Evolutionary conservation across 192 early-diverging fungal species (phyloP).

Genomic region (Podila horticola): DNA sequence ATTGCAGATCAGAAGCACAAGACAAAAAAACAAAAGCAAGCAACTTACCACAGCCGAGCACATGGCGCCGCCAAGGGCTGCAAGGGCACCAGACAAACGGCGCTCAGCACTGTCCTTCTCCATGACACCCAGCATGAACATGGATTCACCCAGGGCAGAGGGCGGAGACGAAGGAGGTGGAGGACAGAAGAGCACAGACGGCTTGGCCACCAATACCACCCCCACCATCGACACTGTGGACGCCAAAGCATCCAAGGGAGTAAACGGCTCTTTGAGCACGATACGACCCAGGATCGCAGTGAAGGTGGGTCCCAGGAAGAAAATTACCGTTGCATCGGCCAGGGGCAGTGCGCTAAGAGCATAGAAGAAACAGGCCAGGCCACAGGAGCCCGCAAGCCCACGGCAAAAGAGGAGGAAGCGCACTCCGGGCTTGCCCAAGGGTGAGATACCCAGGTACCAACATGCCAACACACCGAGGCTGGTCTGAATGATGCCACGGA

Average conservation of each 20-base stretch:
- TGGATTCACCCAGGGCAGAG: not conserved
- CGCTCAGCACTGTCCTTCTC: conserved; percentile 13
- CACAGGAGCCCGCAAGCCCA: conserved; percentile 71
- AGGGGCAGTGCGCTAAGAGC: conserved; percentile 73
- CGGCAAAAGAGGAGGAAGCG: conserved; percentile 70
- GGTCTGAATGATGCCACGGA: conserved; percentile 75
- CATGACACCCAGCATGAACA: not conserved
- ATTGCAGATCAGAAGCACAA: not conserved
- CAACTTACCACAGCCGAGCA: conserved; percentile 47
- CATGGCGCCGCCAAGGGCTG: conserved; percentile 46
- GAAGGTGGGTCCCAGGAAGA: conserved; percentile 82
- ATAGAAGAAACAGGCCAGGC: conserved; percentile 78
- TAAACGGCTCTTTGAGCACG: conserved; percentile 73
- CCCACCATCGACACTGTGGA: conserved; percentile 67
- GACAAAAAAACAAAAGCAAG: not conserved
- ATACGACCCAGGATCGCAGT: conserved; percentile 73
- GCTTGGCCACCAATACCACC: conserved; percentile 71
- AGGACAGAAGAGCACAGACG: conserved; percentile 54
- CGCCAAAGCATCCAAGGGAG: conserved; percentile 62
- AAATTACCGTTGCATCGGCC: conserved; percentile 81
- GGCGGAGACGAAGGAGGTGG: not conserved
- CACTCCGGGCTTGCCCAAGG: conserved; percentile 62
- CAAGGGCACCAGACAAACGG: conserved; percentile 21
- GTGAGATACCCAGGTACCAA: conserved; percentile 56
- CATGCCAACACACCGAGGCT: conserved; percentile 67